Evolutionary conservation across 345 rosid species (phyloP).

Genomic region (Eucalyptus curtisii): DNA sequence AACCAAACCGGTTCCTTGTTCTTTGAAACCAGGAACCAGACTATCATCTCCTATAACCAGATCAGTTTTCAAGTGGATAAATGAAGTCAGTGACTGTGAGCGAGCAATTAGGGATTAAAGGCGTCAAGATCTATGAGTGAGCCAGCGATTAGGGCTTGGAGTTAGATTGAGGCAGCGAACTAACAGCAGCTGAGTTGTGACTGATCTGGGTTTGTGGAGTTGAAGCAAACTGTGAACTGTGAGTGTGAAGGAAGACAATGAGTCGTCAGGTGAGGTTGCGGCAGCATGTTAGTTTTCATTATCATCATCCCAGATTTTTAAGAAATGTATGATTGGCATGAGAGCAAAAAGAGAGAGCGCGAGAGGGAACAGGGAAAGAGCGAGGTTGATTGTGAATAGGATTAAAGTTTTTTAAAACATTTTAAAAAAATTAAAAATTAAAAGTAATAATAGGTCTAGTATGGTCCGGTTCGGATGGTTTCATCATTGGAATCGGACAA

Average conservation of each 20-base stretch:
- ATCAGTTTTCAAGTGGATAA: neutral
- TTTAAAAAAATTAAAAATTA: no score
- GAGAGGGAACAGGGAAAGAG: neutral
- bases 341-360: neutral
- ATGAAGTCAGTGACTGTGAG: neutral
- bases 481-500: no score
- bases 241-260: no score
- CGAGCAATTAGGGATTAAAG: neutral
- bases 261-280: no score
- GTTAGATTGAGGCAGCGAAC: no score
- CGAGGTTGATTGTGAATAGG: neutral
- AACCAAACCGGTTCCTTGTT: fast-evolving
- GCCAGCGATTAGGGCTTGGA: neutral
- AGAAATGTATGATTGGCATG: neutral
- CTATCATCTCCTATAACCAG: neutral
- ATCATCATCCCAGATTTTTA: no score
- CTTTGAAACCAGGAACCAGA: fast-evolving
- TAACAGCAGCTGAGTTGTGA: no score
- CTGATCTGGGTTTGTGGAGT: no score
- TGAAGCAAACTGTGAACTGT: no score
- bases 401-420: no score
- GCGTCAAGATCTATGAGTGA: neutral
- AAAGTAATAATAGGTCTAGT: neutral
- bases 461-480: no score
- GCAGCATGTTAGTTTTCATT: no score